Percentiles rank a stretch among this genome's conserved stretches.
Evolutionary conservation across 139 green algal genomes (phyloP).

Genomic region (Chlamydomonas incerta): DNA sequence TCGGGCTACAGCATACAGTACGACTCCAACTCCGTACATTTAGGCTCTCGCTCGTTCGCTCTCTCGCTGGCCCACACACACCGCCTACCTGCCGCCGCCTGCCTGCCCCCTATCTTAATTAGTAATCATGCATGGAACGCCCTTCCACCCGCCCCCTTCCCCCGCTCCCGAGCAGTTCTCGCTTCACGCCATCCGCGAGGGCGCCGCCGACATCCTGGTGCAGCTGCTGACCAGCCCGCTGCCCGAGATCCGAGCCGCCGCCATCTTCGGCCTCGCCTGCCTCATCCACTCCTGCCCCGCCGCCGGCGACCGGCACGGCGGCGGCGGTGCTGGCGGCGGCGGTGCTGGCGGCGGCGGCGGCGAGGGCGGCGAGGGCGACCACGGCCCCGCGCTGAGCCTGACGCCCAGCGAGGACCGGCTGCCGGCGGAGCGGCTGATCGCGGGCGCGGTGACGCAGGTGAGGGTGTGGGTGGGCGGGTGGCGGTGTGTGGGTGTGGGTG

Average conservation of each 20-base stretch:
- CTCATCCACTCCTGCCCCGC: slow-evolving; percentile 74
- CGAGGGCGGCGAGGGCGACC: neutral
- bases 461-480: no score
- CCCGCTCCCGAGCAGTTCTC: slow-evolving; percentile 35
- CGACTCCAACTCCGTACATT: no score
- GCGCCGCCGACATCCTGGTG: slow-evolving; percentile 66
- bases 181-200: slow-evolving; percentile 64
- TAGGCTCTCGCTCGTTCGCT: no score
- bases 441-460: slow-evolving; percentile 57
- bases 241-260: slow-evolving; percentile 89
- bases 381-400: slow-evolving; percentile 29
- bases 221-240: slow-evolving; percentile 66
- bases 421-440: slow-evolving; percentile 64
- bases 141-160: neutral
- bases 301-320: neutral
- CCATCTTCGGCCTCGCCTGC: slow-evolving; percentile 85
- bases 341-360: neutral
- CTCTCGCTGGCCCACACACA: no score
- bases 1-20: no score
- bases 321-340: neutral
- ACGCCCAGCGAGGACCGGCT: slow-evolving; percentile 55
- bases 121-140: no score
- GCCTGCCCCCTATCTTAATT: slow-evolving; percentile 7
- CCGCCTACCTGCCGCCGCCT: neutral
- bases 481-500: neutral